Conservation (phyloP, 306 rosid species). For the Acacia acuminata region DNA sequence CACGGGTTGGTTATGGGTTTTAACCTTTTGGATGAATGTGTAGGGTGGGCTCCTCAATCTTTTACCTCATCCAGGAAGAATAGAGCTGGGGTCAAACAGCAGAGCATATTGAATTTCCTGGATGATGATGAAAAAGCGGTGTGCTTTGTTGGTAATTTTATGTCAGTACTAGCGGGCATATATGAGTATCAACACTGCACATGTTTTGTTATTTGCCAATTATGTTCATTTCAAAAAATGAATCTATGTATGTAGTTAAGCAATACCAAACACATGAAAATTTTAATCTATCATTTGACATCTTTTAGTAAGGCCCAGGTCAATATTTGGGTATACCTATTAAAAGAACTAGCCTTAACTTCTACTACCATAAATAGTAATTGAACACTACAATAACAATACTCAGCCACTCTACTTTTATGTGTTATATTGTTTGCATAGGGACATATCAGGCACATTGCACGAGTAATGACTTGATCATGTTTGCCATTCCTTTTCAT, state of each 20-base stretch:
- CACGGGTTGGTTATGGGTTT: constrained; percentile 18
- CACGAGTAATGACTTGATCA: background rate
- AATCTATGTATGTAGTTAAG: constrained; percentile 19
- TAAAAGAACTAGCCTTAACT: background rate
- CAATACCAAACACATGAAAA: constrained; percentile 18
- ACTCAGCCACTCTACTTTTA: background rate
- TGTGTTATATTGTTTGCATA: background rate
- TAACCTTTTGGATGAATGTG: constrained; percentile 38
- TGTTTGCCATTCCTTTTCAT: constrained; percentile 6
- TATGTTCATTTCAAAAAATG: constrained; percentile 3
- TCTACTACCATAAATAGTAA: background rate
- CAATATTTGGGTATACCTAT: background rate
- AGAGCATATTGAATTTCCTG: constrained; percentile 76
- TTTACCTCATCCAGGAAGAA: constrained; percentile 90
- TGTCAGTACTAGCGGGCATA: constrained; percentile 19
- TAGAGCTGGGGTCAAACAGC: constrained; percentile 86
- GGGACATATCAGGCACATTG: background rate
- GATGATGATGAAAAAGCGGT: constrained; percentile 95
- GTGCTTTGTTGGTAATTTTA: constrained; percentile 42
- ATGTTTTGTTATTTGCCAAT: constrained; percentile 11
- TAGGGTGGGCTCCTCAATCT: constrained; percentile 96
- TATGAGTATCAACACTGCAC: constrained; percentile 14
- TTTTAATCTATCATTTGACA: background rate
- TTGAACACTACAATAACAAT: background rate
- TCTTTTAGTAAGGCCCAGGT: background rate